Evolutionary conservation across 805 yeast genomes (phyloP), one percentile per base, ranked within the genome.

Genomic region (Metschnikowia gelsemii): DNA sequence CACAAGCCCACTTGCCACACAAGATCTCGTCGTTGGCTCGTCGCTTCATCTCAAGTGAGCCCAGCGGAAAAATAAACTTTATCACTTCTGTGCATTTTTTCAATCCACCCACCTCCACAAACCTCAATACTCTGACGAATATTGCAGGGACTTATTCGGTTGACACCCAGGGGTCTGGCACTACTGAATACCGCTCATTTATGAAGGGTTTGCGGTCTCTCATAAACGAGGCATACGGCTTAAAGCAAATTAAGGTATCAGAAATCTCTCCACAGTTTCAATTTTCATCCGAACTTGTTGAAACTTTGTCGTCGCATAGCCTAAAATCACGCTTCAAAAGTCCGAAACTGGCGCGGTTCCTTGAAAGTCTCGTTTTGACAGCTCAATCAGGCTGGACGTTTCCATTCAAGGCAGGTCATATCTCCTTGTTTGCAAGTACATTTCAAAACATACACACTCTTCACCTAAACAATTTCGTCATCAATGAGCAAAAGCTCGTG

Each of bases 301-400:
- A 40, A 11, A 14, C 49, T 1, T 28, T 38, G 12, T 22, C 42
- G 9, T 31, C 51, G 3, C 40, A 40, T 25, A 32, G 40, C 30
- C 30, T 48, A 27, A 43, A 39, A 31, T 32, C 43, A 3, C 47
- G 46, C n/a, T 64, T 36, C 50, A 38, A 35, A 56, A 29, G 45
- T 16, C 41, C 39, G 6, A 45, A 40, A 26, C 51, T 52, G 12
- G 32, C 33, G 7, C 55, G 70, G 38, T 42, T 56, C 2, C 49
- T 74, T 5, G 45, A 61, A 2, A 61, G 49, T n/a, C 52, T 75
- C n/a, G 54, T 55, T 3, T 50, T 75, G 2, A 60, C 68, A 3
- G 66, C 78, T 0, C 75, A 75, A 45, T 43, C 66, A 0, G 79
- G 78, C 2, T 73, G 79, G 79, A 70, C 72, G 24, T 72, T 79